A percentile compares a stretch with the other conserved stretches of the same genome.
Evolutionary conservation across 2,329 filamentous ascomycete species (phyloP).

Genomic region (Thielaviopsis ethacetica): DNA sequence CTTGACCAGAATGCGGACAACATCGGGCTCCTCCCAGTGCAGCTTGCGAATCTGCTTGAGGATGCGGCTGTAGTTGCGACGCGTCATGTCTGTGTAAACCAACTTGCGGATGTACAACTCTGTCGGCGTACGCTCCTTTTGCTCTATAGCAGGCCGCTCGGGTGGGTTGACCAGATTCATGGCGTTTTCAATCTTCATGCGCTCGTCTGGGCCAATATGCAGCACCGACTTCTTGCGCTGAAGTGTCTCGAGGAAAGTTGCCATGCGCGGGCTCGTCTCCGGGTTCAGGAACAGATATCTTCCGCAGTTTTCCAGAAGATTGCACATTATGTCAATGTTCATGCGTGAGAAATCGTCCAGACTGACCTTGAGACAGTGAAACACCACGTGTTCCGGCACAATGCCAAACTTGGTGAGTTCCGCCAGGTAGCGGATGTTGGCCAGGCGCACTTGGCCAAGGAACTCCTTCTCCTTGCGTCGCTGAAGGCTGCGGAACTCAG

Average conservation of each 20-base stretch:
- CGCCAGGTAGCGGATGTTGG: constrained; percentile 93
- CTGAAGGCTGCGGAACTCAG: constrained; percentile 92
- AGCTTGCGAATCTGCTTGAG: constrained; percentile 87
- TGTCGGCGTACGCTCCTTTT: constrained; percentile 88
- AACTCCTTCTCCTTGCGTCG: constrained; percentile 97
- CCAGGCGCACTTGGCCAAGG: constrained; percentile 77
- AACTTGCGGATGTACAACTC: constrained; percentile 88
- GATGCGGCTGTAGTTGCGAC: constrained; percentile 83
- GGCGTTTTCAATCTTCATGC: constrained; percentile 96
- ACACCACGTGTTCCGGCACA: constrained; percentile 95
- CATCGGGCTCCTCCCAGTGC: constrained; percentile 91
- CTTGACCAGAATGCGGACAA: constrained; percentile 66
- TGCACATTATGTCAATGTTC: constrained; percentile 98
- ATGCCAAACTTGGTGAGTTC: constrained; percentile 97
- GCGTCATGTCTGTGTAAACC: constrained; percentile 84
- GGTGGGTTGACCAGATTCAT: constrained; percentile 97
- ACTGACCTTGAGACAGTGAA: constrained; percentile 95
- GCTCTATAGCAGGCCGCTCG: constrained; percentile 80
- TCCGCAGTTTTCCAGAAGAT: constrained; percentile 89
- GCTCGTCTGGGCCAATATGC: constrained; percentile 86
- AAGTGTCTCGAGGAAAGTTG: constrained; percentile 81
- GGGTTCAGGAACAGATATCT: constrained; percentile 84
- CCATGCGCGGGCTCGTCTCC: constrained; percentile 85
- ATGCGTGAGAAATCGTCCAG: constrained; percentile 95
- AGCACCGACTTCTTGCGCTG: constrained; percentile 93